Evolutionary conservation across 176 grass and related monocot genomes (phyloP).

Genomic region (Hordeum marinum): DNA sequence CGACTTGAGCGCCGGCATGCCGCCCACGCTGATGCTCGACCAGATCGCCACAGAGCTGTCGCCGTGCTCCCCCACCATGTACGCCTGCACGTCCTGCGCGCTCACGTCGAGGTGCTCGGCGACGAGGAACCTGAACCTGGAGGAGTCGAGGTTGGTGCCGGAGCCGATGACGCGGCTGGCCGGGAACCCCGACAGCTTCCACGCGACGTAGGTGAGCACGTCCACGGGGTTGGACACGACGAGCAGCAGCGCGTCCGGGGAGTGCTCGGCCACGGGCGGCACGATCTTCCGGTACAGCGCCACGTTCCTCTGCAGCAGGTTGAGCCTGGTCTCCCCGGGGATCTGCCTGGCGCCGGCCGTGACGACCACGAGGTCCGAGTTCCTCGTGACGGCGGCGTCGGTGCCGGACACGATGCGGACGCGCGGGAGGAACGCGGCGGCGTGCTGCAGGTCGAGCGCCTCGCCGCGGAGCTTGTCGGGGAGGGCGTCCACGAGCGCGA

Average conservation of each 20-base stretch:
- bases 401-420: neutral
- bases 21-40: slow-evolving; percentile 63
- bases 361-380: neutral
- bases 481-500: neutral
- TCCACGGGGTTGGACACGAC: neutral
- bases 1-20: slow-evolving; percentile 60
- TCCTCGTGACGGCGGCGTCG: neutral
- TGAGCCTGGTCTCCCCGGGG: neutral
- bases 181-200: neutral
- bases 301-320: neutral
- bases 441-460: neutral
- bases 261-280: neutral
- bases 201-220: neutral
- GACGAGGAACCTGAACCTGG: neutral
- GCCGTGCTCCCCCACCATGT: slow-evolving; percentile 83
- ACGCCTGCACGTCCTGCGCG: slow-evolving; percentile 41
- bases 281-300: neutral
- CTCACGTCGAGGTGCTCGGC: neutral
- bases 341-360: neutral
- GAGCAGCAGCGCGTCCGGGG: neutral
- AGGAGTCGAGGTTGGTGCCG: neutral
- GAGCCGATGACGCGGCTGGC: neutral
- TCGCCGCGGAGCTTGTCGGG: neutral
- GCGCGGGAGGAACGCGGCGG: neutral
- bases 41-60: slow-evolving; percentile 87